phyloP scores from a whole-genome alignment of 352 stramenopile species.

The Pythium monospermum region DNA sequence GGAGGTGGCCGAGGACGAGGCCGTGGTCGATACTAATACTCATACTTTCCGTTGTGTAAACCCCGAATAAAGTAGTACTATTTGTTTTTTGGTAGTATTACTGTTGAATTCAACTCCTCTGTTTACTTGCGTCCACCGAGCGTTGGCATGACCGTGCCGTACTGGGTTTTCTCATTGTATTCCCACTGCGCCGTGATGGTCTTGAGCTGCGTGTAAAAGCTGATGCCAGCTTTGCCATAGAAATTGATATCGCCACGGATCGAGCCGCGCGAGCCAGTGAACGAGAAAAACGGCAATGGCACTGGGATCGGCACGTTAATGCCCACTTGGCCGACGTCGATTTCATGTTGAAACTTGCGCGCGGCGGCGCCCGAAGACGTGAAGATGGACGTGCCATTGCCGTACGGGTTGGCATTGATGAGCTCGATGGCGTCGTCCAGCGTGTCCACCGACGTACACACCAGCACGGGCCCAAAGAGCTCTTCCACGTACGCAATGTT shows the following conservation, averaged over 20 bases:
- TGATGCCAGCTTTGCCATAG: constrained; percentile 94
- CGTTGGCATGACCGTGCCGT: constrained; percentile 91
- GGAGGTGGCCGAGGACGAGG: constrained; percentile 36
- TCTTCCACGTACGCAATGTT: constrained; percentile 94
- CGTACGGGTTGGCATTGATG: constrained; percentile 96
- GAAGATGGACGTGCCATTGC: constrained; percentile 97
- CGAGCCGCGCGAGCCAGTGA: constrained; percentile 93
- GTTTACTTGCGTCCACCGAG: constrained; percentile 53
- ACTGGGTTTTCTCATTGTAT: constrained; percentile 85
- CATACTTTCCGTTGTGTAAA: too few species aligned
- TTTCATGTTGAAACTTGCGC: constrained; percentile 96
- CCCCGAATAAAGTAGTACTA: neutral
- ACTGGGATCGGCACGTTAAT: constrained; percentile 98
- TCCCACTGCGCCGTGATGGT: constrained; percentile 97
- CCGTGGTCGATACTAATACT: constrained; percentile 23
- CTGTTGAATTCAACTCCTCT: too few species aligned
- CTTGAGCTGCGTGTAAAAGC: constrained; percentile 98
- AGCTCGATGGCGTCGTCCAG: constrained; percentile 95
- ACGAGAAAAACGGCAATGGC: constrained; percentile 96
- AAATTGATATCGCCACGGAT: constrained; percentile 97
- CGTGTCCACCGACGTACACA: constrained; percentile 88
- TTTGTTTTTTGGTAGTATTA: too few species aligned
- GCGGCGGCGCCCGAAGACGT: constrained; percentile 90
- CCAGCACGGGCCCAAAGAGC: constrained; percentile 97
- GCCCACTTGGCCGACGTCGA: constrained; percentile 95